Base-by-base conservation (phyloP, 768 basidiomycete species). In the Russula foetens region DNA sequence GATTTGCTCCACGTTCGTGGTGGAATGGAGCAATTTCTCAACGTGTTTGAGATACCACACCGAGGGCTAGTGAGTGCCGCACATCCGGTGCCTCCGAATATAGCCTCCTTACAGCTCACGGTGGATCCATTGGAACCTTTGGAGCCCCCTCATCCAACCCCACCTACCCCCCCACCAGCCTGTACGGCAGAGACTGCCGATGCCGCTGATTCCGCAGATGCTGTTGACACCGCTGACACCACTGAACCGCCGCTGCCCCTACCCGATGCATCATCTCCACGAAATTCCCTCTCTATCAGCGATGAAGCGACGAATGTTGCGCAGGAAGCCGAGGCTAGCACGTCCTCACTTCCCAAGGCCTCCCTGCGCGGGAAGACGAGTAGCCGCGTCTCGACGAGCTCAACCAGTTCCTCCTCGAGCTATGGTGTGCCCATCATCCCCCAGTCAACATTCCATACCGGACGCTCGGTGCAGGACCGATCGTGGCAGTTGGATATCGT, bases 401-500 rank as follows among this genome's bases (percentile, higher is more conserved):
- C 65, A 14, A 56, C 63, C 21, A 58, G 65, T 31, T 66, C 65
- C 15, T 67, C 66, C 31, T 67, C 64, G 29, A 66, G 65, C 44
- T 66, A 66, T n/a, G 65, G 58, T 46, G 60, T 56, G 53, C 65
- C 58, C 7, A 50, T 52, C 46, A 45, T 53, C 12, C 62, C 59
- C 17, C 46, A 61, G 60, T 41, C 59, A 24, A 26, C 59, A 7
- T 57, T 64, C 47, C 19, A 43, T 55, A 12, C 63, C 44, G 26
- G 29, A 24, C 78, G 68, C 72, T 70, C 31, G 69, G 67, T 8
- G 4, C 60, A 56, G 26, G 74, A 75, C 31, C 74, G 79, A 1
- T 81, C 77, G 29, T 88, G 79, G 82, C 77, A 75, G 62, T 82
- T 88, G 51, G 86, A 90, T 60, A 79, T 90, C 48, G 85, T 85